phyloP scores from a whole-genome alignment of 176 grass and related monocot species.

The Eremochloa ophiuroides region DNA sequence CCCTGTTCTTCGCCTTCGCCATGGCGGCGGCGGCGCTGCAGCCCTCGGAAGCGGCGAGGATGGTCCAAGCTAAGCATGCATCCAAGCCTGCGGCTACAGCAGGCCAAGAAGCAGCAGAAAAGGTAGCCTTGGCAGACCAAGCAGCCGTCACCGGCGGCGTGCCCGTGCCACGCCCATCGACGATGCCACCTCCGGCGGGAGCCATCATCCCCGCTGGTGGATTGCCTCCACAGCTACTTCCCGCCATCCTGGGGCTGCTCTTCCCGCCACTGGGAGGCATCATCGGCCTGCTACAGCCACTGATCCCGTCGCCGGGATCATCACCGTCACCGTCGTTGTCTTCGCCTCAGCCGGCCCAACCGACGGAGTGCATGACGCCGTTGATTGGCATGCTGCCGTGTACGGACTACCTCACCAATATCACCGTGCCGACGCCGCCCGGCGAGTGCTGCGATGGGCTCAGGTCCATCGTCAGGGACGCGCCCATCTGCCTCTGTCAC shows the following conservation, averaged over 20 bases:
- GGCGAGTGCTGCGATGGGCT: constrained; percentile 8
- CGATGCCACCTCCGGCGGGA: neutral
- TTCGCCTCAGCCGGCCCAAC: neutral
- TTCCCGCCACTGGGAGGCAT: neutral
- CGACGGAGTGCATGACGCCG: constrained; percentile 16
- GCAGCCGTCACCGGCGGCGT: neutral
- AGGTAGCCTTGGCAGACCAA: neutral
- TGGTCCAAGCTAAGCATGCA: neutral
- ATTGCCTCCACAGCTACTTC: neutral
- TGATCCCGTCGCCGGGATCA: neutral
- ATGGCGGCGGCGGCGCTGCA: neutral
- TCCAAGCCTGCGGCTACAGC: neutral
- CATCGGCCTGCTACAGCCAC: neutral
- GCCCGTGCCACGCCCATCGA: neutral
- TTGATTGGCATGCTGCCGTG: neutral
- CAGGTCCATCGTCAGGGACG: neutral
- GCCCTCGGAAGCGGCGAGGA: neutral
- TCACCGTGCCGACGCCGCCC: neutral
- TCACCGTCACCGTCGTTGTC: neutral
- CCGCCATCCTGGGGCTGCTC: neutral
- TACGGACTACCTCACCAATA: neutral
- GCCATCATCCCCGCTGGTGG: neutral
- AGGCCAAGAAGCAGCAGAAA: neutral
- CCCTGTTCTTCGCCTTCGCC: neutral
- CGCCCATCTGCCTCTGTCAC: constrained; percentile 18